phyloP scores from a whole-genome alignment of 257 asterid species.

The Solanum chiquidenum region DNA sequence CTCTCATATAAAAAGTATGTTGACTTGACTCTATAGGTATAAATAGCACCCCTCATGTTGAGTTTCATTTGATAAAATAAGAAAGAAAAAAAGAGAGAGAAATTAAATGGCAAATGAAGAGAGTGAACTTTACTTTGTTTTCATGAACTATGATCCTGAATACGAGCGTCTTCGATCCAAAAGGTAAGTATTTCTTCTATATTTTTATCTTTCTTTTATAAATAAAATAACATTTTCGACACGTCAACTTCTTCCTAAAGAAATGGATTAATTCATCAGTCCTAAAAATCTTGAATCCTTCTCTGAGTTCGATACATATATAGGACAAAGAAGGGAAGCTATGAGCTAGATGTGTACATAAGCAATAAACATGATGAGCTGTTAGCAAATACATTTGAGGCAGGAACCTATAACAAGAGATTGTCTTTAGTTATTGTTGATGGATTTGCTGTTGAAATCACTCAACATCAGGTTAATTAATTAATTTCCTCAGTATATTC shows the following conservation, averaged over 20 bases:
- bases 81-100: not conserved
- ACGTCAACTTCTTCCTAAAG: too few relatives aligned
- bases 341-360: constrained; percentile 57
- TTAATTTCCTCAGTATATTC: too few relatives aligned
- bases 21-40: not conserved
- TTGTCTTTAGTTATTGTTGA: constrained; percentile 77
- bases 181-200: constrained; percentile 20
- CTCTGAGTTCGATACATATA: not conserved
- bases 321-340: constrained; percentile 51
- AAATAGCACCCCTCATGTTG: not conserved
- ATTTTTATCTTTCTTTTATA: not conserved
- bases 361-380: constrained; percentile 76
- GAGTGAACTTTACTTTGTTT: constrained; percentile 60
- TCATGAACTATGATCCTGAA: constrained; percentile 83
- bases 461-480: constrained; percentile 49
- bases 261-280: too few relatives aligned
- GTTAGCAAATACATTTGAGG: constrained; percentile 39
- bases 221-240: too few relatives aligned
- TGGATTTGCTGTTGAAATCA: constrained; percentile 73
- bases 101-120: not conserved
- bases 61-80: not conserved
- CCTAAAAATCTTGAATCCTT: not conserved
- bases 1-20: not conserved
- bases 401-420: constrained; percentile 63
- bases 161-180: constrained; percentile 68